Evolutionary conservation across 2,329 filamentous ascomycete genomes (phyloP), one percentile per base, ranked within the genome.

Genomic region (Aureobasidium sp.): DNA sequence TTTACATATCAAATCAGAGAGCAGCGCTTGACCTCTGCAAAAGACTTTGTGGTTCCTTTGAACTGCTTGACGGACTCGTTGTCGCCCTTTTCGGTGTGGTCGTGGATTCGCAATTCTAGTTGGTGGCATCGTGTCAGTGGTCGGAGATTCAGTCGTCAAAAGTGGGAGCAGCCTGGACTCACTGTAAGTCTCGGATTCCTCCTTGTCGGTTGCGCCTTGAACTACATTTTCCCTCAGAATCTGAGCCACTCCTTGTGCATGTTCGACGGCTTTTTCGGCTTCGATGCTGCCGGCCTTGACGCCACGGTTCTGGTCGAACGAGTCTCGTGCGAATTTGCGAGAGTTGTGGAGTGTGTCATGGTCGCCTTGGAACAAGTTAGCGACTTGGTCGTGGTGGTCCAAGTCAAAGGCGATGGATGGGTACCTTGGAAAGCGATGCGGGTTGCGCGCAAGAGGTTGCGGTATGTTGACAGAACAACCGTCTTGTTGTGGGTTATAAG

Each of bases 21-120:
- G 56, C 62, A 63, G 66, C 71, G 72, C 68, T 75, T 77, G 55
- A 78, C 76, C 62, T 77, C 76, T 64, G 68, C 69, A 41, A 73
- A 74, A 53, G 68, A 73, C 68, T 74, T 74, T 64, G 65, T 71
- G 47, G 71, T 74, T 22, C 71, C 70, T 65, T 72, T 76, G 64
- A 82, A 81, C 57, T 85, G 79, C 76, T 92, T 95, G 70, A 97
- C 85, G 37, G 87, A 90, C 68, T 97, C 91, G 72, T 99, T 99
- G 76, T 97, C 89, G 60, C 94, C 91, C 67, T 90, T 82, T 75
- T 99, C 93, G 34, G 88, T 99, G 67, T 96, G 79, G 64, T 96
- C 84, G 74, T 97, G 94, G 76, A 99, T 97, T 57, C 87, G 83
- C 62, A 97, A 78, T 72, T 88, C 91, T 97, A 68, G 67, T 39